Conservation (phyloP, 1,284 basidiomycete species). For the Cronartium quercuum region DNA sequence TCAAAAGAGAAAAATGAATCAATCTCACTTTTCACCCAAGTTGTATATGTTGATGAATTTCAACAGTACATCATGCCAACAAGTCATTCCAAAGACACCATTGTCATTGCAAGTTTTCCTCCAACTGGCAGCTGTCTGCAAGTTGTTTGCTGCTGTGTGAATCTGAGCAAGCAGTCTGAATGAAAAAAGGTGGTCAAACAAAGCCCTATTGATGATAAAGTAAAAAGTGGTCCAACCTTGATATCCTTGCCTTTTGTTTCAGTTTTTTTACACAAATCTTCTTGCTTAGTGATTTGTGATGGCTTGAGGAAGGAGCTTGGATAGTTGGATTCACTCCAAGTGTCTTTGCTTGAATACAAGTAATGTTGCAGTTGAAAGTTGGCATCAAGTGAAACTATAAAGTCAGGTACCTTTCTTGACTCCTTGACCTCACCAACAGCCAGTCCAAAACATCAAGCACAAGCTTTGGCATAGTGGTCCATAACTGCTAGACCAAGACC, state of each 20-base stretch:
- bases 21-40: conserved; percentile 8
- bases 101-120: conserved; percentile 12
- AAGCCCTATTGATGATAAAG: not conserved
- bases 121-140: not conserved
- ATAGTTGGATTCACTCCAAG: not conserved
- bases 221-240: not conserved
- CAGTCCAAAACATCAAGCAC: conserved; percentile 10
- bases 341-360: too few relatives aligned
- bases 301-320: not conserved
- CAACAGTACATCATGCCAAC: conserved; percentile 3
- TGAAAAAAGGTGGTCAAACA: not conserved
- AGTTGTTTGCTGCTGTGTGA: conserved; percentile 6
- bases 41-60: not conserved
- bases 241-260: not conserved
- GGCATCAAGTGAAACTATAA: conserved; percentile 2
- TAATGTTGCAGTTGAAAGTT: conserved; percentile 31
- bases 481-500: not conserved
- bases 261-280: not conserved
- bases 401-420: not conserved
- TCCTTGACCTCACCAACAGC: not conserved
- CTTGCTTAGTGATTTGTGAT: conserved; percentile 3
- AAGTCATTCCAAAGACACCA: conserved; percentile 4
- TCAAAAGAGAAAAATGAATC: too few relatives aligned
- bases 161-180: conserved; percentile 8
- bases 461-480: not conserved